Percentiles rank a stretch among this genome's conserved stretches.
Evolutionary conservation across 177 flowering plant genomes (phyloP).

Genomic region (Tripterygium wilfordii): DNA sequence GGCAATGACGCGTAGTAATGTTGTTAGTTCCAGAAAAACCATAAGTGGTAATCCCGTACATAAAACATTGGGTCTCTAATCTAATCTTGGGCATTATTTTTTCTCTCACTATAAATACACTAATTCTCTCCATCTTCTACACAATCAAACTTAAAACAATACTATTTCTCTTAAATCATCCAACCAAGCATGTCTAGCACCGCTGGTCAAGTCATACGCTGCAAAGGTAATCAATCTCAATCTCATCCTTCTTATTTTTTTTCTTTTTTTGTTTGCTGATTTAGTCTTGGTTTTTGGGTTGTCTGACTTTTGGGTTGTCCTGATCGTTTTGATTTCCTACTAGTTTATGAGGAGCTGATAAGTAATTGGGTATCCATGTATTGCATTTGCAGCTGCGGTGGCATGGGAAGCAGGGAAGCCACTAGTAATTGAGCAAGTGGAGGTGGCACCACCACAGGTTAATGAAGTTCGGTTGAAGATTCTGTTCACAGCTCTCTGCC

Average conservation of each 20-base stretch:
- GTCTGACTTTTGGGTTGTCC: neutral
- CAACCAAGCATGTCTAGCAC: conserved; percentile 17
- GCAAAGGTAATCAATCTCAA: conserved; percentile 30
- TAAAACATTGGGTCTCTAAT: too few species aligned
- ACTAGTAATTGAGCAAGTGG: conserved; percentile 53
- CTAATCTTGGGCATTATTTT: too few species aligned
- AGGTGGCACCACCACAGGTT: conserved; percentile 58
- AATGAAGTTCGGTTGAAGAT: conserved; percentile 64
- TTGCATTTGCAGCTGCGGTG: conserved; percentile 46
- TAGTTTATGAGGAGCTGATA: neutral
- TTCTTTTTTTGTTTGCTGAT: neutral
- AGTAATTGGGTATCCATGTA: neutral
- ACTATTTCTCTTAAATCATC: too few species aligned
- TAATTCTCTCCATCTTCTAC: too few species aligned
- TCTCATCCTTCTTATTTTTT: neutral
- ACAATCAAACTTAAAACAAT: too few species aligned
- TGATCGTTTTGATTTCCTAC: neutral
- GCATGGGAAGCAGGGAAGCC: conserved; percentile 78
- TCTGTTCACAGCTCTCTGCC: conserved; percentile 57
- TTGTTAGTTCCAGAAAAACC: too few species aligned
- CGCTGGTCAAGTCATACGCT: conserved; percentile 43
- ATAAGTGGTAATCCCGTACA: too few species aligned
- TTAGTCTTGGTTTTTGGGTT: neutral
- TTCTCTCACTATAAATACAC: too few species aligned
- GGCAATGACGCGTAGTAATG: too few species aligned